phyloP scores from a whole-genome alignment of 192 early-diverging fungal species.

The Coemansia sp. region DNA sequence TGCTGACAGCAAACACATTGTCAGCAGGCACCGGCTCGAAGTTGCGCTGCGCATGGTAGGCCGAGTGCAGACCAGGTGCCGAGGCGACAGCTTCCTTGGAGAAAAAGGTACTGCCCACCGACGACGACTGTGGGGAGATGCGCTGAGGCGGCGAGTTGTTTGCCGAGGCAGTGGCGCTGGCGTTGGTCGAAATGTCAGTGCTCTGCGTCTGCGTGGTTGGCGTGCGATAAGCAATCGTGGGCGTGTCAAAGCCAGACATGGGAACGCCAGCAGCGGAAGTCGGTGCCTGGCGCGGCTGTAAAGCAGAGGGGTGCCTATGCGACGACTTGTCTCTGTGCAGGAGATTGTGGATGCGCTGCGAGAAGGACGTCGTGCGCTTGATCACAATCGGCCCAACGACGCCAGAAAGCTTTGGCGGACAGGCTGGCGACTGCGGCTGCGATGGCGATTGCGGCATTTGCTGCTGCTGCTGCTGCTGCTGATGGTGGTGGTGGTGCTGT shows the following conservation, averaged over 20 bases:
- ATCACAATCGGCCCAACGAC: slow-evolving; percentile 39
- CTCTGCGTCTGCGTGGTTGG: slow-evolving; percentile 39
- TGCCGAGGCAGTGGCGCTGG: slow-evolving; percentile 27
- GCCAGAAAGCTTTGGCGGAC: slow-evolving; percentile 14
- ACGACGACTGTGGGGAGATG: slow-evolving; percentile 21
- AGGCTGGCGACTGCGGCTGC: slow-evolving; percentile 10
- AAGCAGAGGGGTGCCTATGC: slow-evolving; percentile 18
- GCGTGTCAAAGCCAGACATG: slow-evolving; percentile 28
- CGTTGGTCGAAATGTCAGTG: slow-evolving; percentile 30
- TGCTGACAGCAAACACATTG: slow-evolving; percentile 51
- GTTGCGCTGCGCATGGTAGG: slow-evolving; percentile 47
- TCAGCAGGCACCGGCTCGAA: slow-evolving; percentile 48
- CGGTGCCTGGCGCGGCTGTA: slow-evolving; percentile 16
- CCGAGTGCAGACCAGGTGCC: slow-evolving; percentile 6
- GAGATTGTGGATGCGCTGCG: slow-evolving; percentile 55
- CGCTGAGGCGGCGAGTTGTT: slow-evolving; percentile 37
- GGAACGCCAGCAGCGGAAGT: slow-evolving; percentile 2
- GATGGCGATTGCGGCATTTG: slow-evolving; percentile 13
- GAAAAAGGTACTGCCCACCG: slow-evolving; percentile 16
- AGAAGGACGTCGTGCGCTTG: slow-evolving; percentile 56
- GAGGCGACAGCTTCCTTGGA: slow-evolving; percentile 8
- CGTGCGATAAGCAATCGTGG: slow-evolving; percentile 53
- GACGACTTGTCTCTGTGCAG: slow-evolving; percentile 49
- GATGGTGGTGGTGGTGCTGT: slow-evolving; percentile 14
- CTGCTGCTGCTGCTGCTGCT: background rate